Evolutionary conservation across 2,329 filamentous ascomycete species (phyloP).

Genomic region (Teratosphaeria gauchensis): DNA sequence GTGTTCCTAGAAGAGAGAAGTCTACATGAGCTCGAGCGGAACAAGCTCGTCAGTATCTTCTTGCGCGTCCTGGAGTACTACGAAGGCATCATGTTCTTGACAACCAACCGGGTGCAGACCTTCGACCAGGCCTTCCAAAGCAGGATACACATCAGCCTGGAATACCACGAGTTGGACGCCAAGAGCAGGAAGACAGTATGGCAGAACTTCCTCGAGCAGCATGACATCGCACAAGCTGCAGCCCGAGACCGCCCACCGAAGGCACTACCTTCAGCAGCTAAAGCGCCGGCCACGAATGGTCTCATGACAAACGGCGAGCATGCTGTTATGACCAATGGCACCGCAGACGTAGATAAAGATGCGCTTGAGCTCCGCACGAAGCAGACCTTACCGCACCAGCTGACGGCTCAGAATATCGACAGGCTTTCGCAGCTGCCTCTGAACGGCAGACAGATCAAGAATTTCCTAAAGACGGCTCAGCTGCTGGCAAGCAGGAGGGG

Average conservation of each 20-base stretch:
- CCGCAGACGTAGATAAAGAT: not conserved
- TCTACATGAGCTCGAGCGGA: constrained; percentile 33
- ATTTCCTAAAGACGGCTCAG: constrained; percentile 32
- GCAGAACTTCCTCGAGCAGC: constrained; percentile 28
- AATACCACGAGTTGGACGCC: constrained; percentile 33
- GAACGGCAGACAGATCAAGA: constrained; percentile 37
- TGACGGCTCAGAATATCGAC: constrained; percentile 23
- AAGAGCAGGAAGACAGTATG: constrained; percentile 34
- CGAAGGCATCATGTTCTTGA: constrained; percentile 37
- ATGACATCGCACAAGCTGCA: constrained; percentile 16
- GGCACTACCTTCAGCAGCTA: constrained; percentile 12
- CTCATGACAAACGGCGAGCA: not conserved
- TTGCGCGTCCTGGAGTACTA: constrained; percentile 28
- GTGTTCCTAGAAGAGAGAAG: constrained; percentile 33
- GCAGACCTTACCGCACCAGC: constrained; percentile 17
- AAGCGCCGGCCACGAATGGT: constrained; percentile 1
- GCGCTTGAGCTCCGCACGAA: constrained; percentile 10
- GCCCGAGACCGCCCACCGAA: constrained; percentile 12
- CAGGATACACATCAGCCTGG: constrained; percentile 32
- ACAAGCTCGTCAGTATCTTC: constrained; percentile 44
- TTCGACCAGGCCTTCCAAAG: constrained; percentile 39
- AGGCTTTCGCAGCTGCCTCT: constrained; percentile 22
- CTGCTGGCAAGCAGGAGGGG: constrained; percentile 19
- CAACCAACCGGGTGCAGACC: constrained; percentile 28
- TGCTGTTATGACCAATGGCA: not conserved